These are phyloP conservation scores for Pythium chondricola DNA, from an alignment of 352 stramenopile species.

Conservation along the genomic window DNA sequence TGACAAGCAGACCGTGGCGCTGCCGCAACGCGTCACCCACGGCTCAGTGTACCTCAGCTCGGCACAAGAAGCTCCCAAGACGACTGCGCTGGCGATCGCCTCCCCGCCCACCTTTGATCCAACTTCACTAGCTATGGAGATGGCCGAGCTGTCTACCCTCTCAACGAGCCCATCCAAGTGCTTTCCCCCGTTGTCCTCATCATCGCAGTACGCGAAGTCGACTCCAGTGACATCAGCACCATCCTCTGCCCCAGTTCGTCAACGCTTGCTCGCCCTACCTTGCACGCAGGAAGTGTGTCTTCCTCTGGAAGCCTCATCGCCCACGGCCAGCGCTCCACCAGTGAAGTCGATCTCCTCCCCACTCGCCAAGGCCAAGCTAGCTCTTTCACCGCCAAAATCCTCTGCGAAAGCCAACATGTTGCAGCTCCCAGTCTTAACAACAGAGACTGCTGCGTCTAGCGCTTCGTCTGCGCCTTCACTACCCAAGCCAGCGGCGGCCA, in stretches of 20 bases:
- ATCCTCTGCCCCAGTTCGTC: not conserved
- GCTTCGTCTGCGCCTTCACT: not conserved
- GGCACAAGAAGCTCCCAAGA: not conserved
- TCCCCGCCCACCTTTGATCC: too few relatives aligned
- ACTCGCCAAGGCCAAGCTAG: too few relatives aligned
- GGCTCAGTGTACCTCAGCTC: slow-evolving; percentile 24
- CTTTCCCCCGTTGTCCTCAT: slow-evolving; percentile 4
- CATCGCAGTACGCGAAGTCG: not conserved
- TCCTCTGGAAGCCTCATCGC: not conserved
- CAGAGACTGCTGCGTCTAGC: not conserved
- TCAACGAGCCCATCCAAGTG: slow-evolving; percentile 7
- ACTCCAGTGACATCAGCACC: not conserved
- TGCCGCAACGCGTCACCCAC: slow-evolving; percentile 25
- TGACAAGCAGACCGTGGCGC: slow-evolving; percentile 18
- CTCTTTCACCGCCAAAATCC: not conserved
- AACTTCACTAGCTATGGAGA: slow-evolving; percentile 3
- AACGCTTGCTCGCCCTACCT: not conserved
- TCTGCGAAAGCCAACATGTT: not conserved
- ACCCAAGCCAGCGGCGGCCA: not conserved
- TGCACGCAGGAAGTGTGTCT: slow-evolving; percentile 9
- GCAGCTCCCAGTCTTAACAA: not conserved
- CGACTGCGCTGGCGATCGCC: not conserved
- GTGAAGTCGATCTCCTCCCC: too few relatives aligned
- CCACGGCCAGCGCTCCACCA: not conserved
- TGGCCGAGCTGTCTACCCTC: not conserved